Conservation (phyloP, 1,284 basidiomycete genomes). For the Ceratobasidium sp. region DNA sequence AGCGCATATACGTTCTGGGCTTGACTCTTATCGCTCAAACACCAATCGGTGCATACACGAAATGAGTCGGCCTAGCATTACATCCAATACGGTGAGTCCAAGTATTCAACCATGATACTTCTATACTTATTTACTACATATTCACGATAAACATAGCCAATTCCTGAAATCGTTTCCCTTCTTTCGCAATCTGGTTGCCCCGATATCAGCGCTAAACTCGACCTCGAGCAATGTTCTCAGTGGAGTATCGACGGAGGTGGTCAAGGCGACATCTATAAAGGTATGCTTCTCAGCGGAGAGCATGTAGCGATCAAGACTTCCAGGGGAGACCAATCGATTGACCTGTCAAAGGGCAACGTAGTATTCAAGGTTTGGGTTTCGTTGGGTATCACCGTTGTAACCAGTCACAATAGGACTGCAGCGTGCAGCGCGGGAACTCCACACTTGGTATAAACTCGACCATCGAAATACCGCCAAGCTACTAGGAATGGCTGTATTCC, state of each 20-base stretch:
- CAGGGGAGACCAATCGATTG: background rate
- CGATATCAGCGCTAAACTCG: background rate
- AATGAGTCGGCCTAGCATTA: background rate
- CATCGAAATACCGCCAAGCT: slow-evolving; percentile 2
- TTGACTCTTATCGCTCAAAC: too few relatives aligned
- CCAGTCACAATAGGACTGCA: background rate
- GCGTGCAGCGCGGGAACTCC: slow-evolving; percentile 4
- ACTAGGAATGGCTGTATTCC: background rate
- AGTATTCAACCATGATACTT: background rate
- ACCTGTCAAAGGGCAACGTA: background rate
- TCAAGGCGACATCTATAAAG: background rate
- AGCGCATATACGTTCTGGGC: too few relatives aligned
- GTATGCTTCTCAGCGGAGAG: background rate
- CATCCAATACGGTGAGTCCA: background rate
- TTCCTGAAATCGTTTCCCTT: background rate
- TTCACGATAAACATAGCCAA: background rate
- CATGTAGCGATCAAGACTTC: slow-evolving; percentile 9
- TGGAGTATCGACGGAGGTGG: background rate
- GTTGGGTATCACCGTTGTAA: background rate
- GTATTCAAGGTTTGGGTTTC: background rate
- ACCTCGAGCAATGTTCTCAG: slow-evolving; percentile 3
- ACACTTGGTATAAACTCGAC: background rate
- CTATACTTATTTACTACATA: background rate
- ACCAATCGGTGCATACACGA: background rate
- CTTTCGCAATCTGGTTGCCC: background rate